Evolutionary conservation across 108 stramenopile genomes (phyloP), one percentile per base, ranked within the genome.

Genomic region (Stephanodiscus minutulus): DNA sequence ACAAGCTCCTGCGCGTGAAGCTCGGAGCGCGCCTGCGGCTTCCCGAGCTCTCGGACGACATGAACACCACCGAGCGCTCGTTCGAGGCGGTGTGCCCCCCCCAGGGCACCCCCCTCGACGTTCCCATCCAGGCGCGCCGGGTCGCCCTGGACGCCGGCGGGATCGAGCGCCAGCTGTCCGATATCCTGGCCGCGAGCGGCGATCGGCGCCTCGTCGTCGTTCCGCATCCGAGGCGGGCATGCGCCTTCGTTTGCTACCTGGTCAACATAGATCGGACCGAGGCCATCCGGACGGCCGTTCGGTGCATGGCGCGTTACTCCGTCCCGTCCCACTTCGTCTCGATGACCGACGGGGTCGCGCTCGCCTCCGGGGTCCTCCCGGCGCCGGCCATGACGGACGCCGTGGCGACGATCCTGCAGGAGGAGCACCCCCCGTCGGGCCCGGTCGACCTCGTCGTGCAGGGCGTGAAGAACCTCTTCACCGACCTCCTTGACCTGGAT

Each of bases 81-180:
- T 89, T 85, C 70, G 73, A 82, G 67, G 88, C 84, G 7, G 78
- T 59, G 24, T 86, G 85, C 71, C 88, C 88, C 3, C 70, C 74
- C 0, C 68, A 75, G 54, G 84, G 84, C 9, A 89, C 86, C 27
- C 71, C 79, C 24, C 63, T 89, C 3, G 66, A 64, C 10, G 73
- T 75, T 31, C 56, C 76, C 7, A 88, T 88, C 64, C 77, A 80
- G 5, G 73, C 72, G 31, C 66, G 76, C 27, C 58, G 39, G 31
- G 72, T 88, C 7, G 27, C 66, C 8, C 62, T 83, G 7, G 64
- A 81, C 46, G 29, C 62, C 1, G 55, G 49, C 35, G 46, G 70
- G 43, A 67, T 85, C 13, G 72, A 81, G 43, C 60, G 44, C 3
- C 64, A 69, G 17, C 53, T 88, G 43, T 49, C 43, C 15, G 43